Percentiles rank a stretch among this genome's conserved stretches.
Conservation (phyloP, 495 filamentous ascomycete species). For the Hypoxylon fragiforme region DNA sequence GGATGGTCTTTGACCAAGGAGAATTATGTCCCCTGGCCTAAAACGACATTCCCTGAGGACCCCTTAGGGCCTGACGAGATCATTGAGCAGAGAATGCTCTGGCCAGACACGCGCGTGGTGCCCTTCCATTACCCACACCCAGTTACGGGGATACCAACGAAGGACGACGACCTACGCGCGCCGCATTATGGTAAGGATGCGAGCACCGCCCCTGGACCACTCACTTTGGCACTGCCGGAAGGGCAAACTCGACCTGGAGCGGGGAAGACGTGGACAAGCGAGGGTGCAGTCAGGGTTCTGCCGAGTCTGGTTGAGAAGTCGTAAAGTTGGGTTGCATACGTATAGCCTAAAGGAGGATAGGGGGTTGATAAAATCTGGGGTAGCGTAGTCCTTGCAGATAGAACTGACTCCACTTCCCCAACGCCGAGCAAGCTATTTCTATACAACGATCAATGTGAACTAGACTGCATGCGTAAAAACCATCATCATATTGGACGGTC, state of each 20-base stretch:
- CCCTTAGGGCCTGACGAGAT: constrained; percentile 57
- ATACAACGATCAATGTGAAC: constrained; percentile 9
- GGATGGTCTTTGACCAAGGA: constrained; percentile 57
- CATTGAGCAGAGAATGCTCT: constrained; percentile 55
- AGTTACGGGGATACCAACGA: constrained; percentile 50
- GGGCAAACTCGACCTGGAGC: constrained; percentile 45
- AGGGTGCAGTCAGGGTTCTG: constrained; percentile 42
- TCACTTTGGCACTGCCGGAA: constrained; percentile 48
- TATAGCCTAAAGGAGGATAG: constrained; percentile 39
- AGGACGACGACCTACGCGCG: constrained; percentile 52
- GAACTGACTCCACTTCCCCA: constrained; percentile 31
- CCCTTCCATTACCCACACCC: constrained; percentile 61
- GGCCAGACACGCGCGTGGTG: constrained; percentile 59
- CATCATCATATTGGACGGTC: constrained; percentile 2
- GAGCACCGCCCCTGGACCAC: constrained; percentile 42
- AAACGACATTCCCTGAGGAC: constrained; percentile 49
- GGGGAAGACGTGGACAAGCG: constrained; percentile 39
- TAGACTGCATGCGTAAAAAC: constrained; percentile 9
- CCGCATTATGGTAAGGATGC: constrained; percentile 48
- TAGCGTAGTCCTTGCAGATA: constrained; percentile 17
- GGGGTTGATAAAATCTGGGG: constrained; percentile 25
- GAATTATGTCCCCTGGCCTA: constrained; percentile 55
- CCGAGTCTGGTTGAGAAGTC: constrained; percentile 45
- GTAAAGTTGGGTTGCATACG: constrained; percentile 25
- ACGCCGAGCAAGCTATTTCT: constrained; percentile 7